A percentile compares a stretch with the other conserved stretches of the same genome.
These are phyloP conservation scores for Rubus idaeus DNA, from an alignment of 306 rosid species.

Conservation along the genomic window DNA sequence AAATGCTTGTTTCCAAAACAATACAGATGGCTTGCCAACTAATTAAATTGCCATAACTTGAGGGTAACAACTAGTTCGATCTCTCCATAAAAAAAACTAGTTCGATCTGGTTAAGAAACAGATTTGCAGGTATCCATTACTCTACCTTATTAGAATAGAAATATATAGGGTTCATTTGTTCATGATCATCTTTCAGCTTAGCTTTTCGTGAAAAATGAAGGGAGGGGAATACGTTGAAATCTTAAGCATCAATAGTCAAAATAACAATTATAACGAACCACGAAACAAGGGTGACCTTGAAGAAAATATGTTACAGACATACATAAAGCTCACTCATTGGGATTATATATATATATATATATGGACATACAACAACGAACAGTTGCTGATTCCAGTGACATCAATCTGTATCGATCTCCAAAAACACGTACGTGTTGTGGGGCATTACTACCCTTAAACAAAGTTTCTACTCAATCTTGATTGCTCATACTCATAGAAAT, in stretches of 20 bases:
- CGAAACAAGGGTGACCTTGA: background rate
- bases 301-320: background rate
- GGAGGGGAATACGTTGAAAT: background rate
- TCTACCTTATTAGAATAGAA: background rate
- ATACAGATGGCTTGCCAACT: background rate
- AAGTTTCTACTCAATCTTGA: background rate
- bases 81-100: too few species aligned
- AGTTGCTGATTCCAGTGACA: background rate
- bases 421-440: background rate
- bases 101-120: background rate
- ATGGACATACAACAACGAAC: background rate
- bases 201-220: background rate
- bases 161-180: background rate
- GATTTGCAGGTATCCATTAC: background rate
- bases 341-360: background rate
- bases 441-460: background rate
- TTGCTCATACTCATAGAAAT: slow-evolving; percentile 41
- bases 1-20: background rate
- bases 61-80: background rate
- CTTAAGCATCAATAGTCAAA: background rate
- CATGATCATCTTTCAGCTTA: background rate
- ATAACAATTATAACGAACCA: background rate
- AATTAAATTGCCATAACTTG: background rate
- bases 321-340: background rate
- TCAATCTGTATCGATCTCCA: background rate